Evolutionary conservation across 164 flowering plant genomes (phyloP).

Genomic region (Sedum album): DNA sequence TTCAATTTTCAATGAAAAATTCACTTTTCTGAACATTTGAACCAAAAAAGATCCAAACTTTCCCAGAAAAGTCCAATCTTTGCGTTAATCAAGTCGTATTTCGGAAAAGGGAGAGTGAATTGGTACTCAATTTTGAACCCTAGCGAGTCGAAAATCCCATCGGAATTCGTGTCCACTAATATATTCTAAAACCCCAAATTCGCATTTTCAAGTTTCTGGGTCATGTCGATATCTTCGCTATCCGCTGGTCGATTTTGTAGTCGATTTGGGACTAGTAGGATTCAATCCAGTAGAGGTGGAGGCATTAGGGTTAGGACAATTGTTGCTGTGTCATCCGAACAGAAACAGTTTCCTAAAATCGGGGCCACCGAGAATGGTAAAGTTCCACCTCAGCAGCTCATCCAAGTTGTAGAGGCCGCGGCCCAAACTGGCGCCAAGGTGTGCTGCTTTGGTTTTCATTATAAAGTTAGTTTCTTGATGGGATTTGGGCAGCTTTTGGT

Average conservation of each 20-base stretch:
- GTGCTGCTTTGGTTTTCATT: not conserved
- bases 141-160: not conserved
- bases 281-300: no score
- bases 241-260: not conserved
- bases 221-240: not conserved
- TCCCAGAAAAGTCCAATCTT: not conserved
- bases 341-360: slow-evolving; percentile 35
- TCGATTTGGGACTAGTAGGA: slow-evolving; percentile 6
- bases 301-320: slow-evolving; percentile 14
- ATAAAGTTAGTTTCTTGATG: no score
- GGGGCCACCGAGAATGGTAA: slow-evolving; percentile 76
- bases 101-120: no score
- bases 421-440: slow-evolving; percentile 89
- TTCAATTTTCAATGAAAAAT: no score
- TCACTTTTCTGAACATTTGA: no score
- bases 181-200: not conserved
- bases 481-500: not conserved
- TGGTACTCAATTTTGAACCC: not conserved
- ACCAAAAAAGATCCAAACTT: not conserved
- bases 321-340: slow-evolving; percentile 52
- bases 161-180: not conserved
- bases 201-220: not conserved
- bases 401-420: slow-evolving; percentile 61
- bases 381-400: slow-evolving; percentile 48
- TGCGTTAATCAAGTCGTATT: not conserved